A percentile compares a stretch with the other conserved stretches of the same genome.
phyloP scores from a whole-genome alignment of 108 stramenopile genomes.

The Stephanodiscus minutulus region DNA sequence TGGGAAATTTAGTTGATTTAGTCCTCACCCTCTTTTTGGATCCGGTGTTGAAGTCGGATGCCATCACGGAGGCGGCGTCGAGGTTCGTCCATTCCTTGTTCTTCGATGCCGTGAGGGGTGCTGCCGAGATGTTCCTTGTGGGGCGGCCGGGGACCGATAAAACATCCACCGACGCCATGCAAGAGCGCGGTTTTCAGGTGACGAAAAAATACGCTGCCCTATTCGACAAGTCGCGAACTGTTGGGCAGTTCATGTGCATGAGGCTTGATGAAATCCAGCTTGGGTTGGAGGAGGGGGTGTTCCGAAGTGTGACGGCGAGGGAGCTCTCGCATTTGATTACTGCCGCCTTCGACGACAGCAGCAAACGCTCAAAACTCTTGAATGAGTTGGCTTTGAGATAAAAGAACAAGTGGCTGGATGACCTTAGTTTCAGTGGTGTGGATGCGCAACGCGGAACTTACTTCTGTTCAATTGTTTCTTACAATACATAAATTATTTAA shows the following conservation, averaged over 20 bases:
- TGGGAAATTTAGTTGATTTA: slow-evolving; percentile 75
- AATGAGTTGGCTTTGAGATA: slow-evolving; percentile 20
- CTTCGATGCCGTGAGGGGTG: slow-evolving; percentile 52
- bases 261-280: slow-evolving; percentile 61
- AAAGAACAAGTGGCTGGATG: too few species aligned
- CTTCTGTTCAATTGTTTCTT: not conserved
- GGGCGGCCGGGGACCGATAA: slow-evolving; percentile 1
- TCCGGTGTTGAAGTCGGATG: slow-evolving; percentile 54
- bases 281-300: slow-evolving; percentile 64
- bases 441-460: not conserved
- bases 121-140: slow-evolving; percentile 33
- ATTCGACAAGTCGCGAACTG: slow-evolving; percentile 62
- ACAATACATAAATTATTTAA: not conserved
- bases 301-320: slow-evolving; percentile 62
- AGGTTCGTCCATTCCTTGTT: slow-evolving; percentile 70
- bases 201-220: slow-evolving; percentile 29
- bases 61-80: slow-evolving; percentile 60
- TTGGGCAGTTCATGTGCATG: slow-evolving; percentile 71
- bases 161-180: slow-evolving; percentile 21
- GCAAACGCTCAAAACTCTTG: slow-evolving; percentile 41
- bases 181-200: slow-evolving; percentile 20
- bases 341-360: slow-evolving; percentile 60
- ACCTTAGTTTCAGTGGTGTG: too few species aligned
- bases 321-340: slow-evolving; percentile 62
- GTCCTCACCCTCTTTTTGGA: slow-evolving; percentile 65